Evolutionary conservation across 176 grass and related monocot genomes (phyloP).

Genomic region (Oryza nivara): DNA sequence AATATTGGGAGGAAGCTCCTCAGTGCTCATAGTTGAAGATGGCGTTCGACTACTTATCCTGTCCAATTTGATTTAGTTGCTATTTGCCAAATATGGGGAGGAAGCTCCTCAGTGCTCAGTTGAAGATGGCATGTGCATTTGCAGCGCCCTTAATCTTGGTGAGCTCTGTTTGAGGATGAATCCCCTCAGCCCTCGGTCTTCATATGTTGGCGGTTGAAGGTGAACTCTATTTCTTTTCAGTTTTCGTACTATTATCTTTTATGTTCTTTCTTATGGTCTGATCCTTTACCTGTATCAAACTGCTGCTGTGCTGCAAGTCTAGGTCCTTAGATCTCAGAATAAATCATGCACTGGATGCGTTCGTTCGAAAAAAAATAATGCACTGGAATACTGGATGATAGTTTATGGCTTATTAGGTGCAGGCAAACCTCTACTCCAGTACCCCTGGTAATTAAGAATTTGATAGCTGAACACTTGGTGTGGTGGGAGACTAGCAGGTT

Average conservation of each 20-base stretch:
- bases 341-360: too few relatives aligned
- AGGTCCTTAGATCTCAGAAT: background rate
- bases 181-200: too few relatives aligned
- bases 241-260: background rate
- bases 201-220: background rate
- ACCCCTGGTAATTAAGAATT: constrained; percentile 3
- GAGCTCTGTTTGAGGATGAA: background rate
- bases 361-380: too few relatives aligned
- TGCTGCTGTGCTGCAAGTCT: background rate
- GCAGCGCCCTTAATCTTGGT: background rate
- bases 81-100: background rate
- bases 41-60: background rate
- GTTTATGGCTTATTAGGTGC: background rate
- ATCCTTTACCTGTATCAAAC: background rate
- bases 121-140: background rate
- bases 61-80: background rate
- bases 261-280: background rate
- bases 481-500: background rate
- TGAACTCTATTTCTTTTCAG: background rate
- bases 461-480: background rate
- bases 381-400: background rate
- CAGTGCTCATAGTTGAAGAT: background rate
- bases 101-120: background rate
- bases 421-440: background rate
- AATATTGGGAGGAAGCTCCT: background rate